Conservation (phyloP, 2,329 filamentous ascomycete genomes). For the Aspergillus sp. region DNA sequence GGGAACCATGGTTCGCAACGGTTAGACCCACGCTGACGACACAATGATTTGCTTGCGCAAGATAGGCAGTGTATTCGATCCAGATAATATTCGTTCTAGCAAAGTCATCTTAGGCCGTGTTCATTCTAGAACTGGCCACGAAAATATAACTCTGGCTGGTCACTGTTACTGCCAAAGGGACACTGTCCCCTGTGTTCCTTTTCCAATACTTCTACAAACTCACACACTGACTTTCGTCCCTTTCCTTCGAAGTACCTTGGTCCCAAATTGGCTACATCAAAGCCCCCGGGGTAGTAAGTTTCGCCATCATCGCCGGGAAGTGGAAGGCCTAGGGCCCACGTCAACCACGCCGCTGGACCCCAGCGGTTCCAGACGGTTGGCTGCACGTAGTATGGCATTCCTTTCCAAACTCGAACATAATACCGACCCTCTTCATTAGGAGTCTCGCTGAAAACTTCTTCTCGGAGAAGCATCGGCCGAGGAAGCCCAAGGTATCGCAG, state of each 20-base stretch:
- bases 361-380: constrained; percentile 63
- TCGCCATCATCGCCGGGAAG: constrained; percentile 52
- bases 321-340: constrained; percentile 25
- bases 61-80: neutral
- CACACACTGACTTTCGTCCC: constrained; percentile 41
- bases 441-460: constrained; percentile 45
- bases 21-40: neutral
- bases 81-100: neutral
- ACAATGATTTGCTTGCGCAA: neutral
- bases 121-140: neutral
- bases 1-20: neutral
- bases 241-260: constrained; percentile 57
- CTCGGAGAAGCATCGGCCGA: constrained; percentile 47
- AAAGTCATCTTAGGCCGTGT: neutral
- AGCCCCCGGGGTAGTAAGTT: constrained; percentile 52
- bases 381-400: constrained; percentile 65
- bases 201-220: constrained; percentile 45
- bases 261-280: constrained; percentile 60
- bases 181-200: constrained; percentile 47
- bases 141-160: neutral
- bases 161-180: constrained; percentile 39
- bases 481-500: constrained; percentile 63
- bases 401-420: constrained; percentile 54
- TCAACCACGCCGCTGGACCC: constrained; percentile 57
- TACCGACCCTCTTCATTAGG: constrained; percentile 60